These are phyloP conservation scores for Erythrophleum ivorense DNA, from an alignment of 331 rosid species.

Conservation along the genomic window DNA sequence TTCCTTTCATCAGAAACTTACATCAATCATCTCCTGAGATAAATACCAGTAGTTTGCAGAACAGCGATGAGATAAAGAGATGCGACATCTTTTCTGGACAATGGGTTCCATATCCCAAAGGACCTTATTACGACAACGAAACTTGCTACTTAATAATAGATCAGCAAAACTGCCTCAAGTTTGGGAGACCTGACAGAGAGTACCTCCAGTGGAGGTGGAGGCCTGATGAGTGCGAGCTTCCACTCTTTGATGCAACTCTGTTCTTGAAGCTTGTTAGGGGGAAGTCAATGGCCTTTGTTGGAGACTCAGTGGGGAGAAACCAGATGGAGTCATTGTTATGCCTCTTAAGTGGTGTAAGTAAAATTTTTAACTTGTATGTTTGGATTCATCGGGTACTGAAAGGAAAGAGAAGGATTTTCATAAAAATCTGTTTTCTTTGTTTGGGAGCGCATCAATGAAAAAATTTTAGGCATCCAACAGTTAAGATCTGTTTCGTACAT, in stretches of 20 bases:
- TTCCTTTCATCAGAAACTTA: conserved; percentile 52
- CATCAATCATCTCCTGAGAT: conserved; percentile 28
- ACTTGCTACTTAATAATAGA: conserved; percentile 66
- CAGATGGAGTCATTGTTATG: conserved; percentile 91
- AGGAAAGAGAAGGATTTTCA: no score
- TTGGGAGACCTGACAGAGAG: conserved; percentile 76
- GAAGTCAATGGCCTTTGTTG: conserved; percentile 85
- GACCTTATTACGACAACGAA: conserved; percentile 66
- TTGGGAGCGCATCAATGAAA: no score
- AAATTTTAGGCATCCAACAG: background rate
- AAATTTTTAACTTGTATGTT: background rate
- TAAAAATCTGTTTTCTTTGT: no score
- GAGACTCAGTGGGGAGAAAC: conserved; percentile 90
- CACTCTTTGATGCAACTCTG: conserved; percentile 68
- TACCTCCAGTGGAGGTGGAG: conserved; percentile 90
- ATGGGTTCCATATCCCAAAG: conserved; percentile 65
- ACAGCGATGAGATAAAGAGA: conserved; percentile 30
- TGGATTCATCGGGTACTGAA: no score
- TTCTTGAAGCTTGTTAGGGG: conserved; percentile 75
- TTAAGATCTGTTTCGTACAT: background rate
- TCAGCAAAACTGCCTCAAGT: conserved; percentile 80
- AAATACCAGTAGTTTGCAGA: background rate
- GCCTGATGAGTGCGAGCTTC: conserved; percentile 85
- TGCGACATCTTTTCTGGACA: conserved; percentile 73
- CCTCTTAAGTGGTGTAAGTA: conserved; percentile 74